A percentile compares a stretch with the other conserved stretches of the same genome.
phyloP scores from a whole-genome alignment of 441 rosid genomes.

The Brassica hybrid region DNA sequence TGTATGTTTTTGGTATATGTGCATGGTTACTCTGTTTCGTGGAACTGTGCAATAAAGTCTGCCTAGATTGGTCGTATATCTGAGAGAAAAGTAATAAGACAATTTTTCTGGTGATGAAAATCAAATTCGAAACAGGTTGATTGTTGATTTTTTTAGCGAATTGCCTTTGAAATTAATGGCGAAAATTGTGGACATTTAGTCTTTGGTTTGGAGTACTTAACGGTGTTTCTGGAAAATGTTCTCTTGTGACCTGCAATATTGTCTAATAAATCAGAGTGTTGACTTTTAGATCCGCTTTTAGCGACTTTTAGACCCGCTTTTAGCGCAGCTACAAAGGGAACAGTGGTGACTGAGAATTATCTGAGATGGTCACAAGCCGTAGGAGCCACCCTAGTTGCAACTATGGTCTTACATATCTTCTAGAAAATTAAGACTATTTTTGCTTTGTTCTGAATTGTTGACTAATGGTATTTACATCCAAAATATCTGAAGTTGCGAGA shows the following conservation, averaged over 20 bases:
- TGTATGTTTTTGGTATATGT: neutral
- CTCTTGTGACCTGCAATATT: neutral
- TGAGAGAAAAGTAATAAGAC: slow-evolving; percentile 8
- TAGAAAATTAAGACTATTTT: neutral
- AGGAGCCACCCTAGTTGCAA: slow-evolving; percentile 27
- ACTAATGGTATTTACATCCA: neutral
- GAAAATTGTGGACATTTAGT: neutral
- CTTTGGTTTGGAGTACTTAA: neutral
- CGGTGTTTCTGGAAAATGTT: slow-evolving; percentile 8
- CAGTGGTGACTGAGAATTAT: neutral
- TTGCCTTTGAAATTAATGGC: neutral
- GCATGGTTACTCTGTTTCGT: neutral
- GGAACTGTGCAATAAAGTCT: slow-evolving; percentile 12
- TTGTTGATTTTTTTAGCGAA: slow-evolving; percentile 2
- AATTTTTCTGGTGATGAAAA: slow-evolving; percentile 3
- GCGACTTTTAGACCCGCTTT: slow-evolving; percentile 20
- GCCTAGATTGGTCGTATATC: slow-evolving; percentile 7
- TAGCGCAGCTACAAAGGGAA: slow-evolving; percentile 3
- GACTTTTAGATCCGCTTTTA: slow-evolving; percentile 20
- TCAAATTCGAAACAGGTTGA: neutral
- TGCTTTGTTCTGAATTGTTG: slow-evolving; percentile 12
- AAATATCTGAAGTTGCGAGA: neutral
- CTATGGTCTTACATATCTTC: slow-evolving; percentile 25
- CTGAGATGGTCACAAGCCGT: slow-evolving; percentile 25
- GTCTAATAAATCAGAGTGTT: slow-evolving; percentile 1